Evolutionary conservation across 2,329 filamentous ascomycete genomes (phyloP).

Genomic region (Ophidiomyces ophidiicola): DNA sequence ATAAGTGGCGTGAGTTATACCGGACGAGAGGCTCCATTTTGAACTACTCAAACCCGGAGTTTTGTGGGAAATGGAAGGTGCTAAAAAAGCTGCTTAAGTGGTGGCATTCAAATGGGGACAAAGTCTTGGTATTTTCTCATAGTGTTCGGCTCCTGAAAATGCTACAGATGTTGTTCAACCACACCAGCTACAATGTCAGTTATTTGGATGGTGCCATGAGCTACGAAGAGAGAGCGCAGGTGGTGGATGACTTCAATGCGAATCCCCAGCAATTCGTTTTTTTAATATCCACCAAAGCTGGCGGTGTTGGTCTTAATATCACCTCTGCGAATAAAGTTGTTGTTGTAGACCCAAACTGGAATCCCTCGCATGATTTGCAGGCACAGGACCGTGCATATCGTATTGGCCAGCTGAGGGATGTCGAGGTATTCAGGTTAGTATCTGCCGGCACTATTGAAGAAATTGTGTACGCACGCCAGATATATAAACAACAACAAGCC

Average conservation of each 20-base stretch:
- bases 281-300: slow-evolving; percentile 84
- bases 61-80: slow-evolving; percentile 95
- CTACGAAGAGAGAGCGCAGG: slow-evolving; percentile 68
- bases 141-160: slow-evolving; percentile 76
- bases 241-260: slow-evolving; percentile 84
- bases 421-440: slow-evolving; percentile 88
- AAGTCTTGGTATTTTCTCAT: slow-evolving; percentile 90
- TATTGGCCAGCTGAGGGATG: slow-evolving; percentile 83
- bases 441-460: slow-evolving; percentile 91
- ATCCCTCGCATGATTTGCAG: slow-evolving; percentile 85
- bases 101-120: slow-evolving; percentile 83
- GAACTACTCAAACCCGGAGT: slow-evolving; percentile 73
- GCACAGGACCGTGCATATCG: slow-evolving; percentile 93
- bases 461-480: slow-evolving; percentile 90
- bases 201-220: slow-evolving; percentile 78
- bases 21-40: slow-evolving; percentile 63
- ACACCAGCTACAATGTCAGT: slow-evolving; percentile 79
- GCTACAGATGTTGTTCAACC: slow-evolving; percentile 70
- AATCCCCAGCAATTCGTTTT: slow-evolving; percentile 85
- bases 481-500: slow-evolving; percentile 98
- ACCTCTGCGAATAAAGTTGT: slow-evolving; percentile 97
- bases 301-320: slow-evolving; percentile 89
- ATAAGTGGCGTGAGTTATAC: slow-evolving; percentile 63
- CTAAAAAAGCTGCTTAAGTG: slow-evolving; percentile 74
- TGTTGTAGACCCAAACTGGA: slow-evolving; percentile 95